Percentiles rank a stretch among this genome's conserved stretches.
phyloP scores from a whole-genome alignment of 768 basidiomycete genomes.

The Boletales sp. region DNA sequence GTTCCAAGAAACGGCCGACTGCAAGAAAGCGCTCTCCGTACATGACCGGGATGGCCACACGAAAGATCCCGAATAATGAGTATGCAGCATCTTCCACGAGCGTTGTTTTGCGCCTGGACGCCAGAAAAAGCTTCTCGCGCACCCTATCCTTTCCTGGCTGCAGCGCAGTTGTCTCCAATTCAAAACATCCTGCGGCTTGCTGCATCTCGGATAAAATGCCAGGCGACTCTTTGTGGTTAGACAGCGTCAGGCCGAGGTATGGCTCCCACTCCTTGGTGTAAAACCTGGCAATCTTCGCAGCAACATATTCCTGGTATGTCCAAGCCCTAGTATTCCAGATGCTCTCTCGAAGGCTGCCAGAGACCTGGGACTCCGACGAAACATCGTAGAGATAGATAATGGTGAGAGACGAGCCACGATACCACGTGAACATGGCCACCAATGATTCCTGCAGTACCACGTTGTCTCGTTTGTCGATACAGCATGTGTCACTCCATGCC shows the following conservation, averaged over 20 bases:
- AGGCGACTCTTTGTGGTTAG: neutral
- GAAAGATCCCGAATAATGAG: slow-evolving; percentile 14
- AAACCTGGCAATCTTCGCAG: slow-evolving; percentile 6
- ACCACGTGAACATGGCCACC: slow-evolving; percentile 15
- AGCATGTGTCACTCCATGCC: slow-evolving; percentile 18
- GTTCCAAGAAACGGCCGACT: slow-evolving; percentile 12
- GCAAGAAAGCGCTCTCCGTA: slow-evolving; percentile 13
- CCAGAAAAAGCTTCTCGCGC: slow-evolving; percentile 18
- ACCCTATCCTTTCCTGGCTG: slow-evolving; percentile 7
- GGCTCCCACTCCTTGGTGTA: slow-evolving; percentile 12
- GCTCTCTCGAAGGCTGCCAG: neutral
- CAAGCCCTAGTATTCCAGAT: slow-evolving; percentile 9
- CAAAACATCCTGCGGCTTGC: neutral
- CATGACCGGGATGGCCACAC: slow-evolving; percentile 3
- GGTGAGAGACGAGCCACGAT: slow-evolving; percentile 2
- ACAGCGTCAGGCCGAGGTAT: neutral
- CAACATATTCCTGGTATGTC: slow-evolving; percentile 6
- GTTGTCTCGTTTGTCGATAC: neutral
- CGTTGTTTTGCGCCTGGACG: slow-evolving; percentile 7
- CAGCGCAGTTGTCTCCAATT: neutral
- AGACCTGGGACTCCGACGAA: neutral
- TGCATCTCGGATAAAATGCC: neutral
- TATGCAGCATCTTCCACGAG: slow-evolving; percentile 10
- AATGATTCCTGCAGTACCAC: slow-evolving; percentile 12
- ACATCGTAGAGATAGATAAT: slow-evolving; percentile 10